phyloP scores from a whole-genome alignment of 2,329 filamentous ascomycete species.

The Emericellopsis cladophorae region DNA sequence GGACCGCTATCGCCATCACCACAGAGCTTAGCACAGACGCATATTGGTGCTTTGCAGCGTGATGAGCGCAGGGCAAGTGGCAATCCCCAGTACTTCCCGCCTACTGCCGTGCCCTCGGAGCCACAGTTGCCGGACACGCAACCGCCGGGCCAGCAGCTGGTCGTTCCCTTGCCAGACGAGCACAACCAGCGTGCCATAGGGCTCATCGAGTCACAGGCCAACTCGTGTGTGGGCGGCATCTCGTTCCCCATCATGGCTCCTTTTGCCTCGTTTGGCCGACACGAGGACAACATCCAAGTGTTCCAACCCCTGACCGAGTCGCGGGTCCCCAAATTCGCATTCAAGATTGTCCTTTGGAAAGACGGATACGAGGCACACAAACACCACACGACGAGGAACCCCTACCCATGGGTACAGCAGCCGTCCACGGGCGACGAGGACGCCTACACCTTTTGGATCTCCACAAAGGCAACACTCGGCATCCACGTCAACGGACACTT shows the following conservation, averaged over 20 bases:
- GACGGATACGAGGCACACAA: slow-evolving; percentile 49
- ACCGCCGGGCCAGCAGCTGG: slow-evolving; percentile 19
- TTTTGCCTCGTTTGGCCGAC: slow-evolving; percentile 68
- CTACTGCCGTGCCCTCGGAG: slow-evolving; percentile 15
- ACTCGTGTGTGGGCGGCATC: slow-evolving; percentile 52
- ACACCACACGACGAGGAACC: slow-evolving; percentile 31
- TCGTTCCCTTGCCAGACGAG: slow-evolving; percentile 18
- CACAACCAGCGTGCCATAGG: slow-evolving; percentile 37
- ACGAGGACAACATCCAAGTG: slow-evolving; percentile 51
- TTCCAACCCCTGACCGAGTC: slow-evolving; percentile 52
- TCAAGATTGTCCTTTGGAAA: slow-evolving; percentile 66
- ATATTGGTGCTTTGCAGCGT: background rate
- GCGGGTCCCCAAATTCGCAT: slow-evolving; percentile 69
- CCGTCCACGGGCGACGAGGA: slow-evolving; percentile 26
- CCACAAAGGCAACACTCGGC: slow-evolving; percentile 64
- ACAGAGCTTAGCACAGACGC: background rate
- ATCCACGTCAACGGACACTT: slow-evolving; percentile 66
- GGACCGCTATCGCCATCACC: background rate
- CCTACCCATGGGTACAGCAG: slow-evolving; percentile 27
- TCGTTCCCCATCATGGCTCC: slow-evolving; percentile 53
- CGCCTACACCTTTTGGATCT: slow-evolving; percentile 59
- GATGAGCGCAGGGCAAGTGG: background rate
- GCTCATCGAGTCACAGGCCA: slow-evolving; percentile 49
- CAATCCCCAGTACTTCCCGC: slow-evolving; percentile 1
- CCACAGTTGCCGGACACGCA: slow-evolving; percentile 22